Base-by-base conservation (phyloP, 352 stramenopile species). In the Pythium aphanidermatum region DNA sequence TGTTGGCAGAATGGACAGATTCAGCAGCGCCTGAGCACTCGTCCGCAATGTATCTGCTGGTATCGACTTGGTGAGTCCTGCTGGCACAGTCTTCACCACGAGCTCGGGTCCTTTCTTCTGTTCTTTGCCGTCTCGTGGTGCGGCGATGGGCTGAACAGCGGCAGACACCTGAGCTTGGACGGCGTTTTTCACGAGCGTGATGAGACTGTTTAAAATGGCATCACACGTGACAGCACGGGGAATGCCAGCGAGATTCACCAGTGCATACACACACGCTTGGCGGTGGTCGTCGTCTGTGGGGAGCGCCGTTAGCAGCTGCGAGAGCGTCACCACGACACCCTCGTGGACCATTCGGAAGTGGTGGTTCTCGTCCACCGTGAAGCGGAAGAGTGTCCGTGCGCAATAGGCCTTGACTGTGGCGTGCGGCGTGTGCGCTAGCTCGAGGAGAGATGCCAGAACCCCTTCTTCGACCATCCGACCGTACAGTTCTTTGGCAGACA, bases 291-390 rank as follows among this genome's bases (percentile, higher is more conserved):
- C 74, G 30, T 76, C 68, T 4, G 49, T 68, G 1, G 65, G 57
- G 3, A 75, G 35, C 17, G 62, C 40, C 11, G 73, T 53, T 62
- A 92, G 76, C 23, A 92, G 62, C 52, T 88, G 76, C 20, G 73
- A 71, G 20, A 92, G 55, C 19, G 68, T 61, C 21, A 74, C 47
- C 16, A 90, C 80, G 7, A 72, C 65, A 26, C 80, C 80, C 33
- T 92, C 80, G 44, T 89, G 80, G 8, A 92, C 77, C 58, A 92
- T 75, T 3, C 74, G 63, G 41, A 88, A 86, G 59, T 90, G 80
- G 16, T 86, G 70, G 1, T 68, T 55, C 17, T 92, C 80, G 34
- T 92, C 76, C 24, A 76, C 67, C 5, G 74, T 83, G 23, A 92
- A 77, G n/a, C 77, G 74, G 10, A 87, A 73, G 12, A 92, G 36